Percentiles rank a stretch among this genome's conserved stretches.
These are phyloP conservation scores for Anisodus acutangulus DNA, from an alignment of 257 asterid genomes.

Conservation along the genomic window DNA sequence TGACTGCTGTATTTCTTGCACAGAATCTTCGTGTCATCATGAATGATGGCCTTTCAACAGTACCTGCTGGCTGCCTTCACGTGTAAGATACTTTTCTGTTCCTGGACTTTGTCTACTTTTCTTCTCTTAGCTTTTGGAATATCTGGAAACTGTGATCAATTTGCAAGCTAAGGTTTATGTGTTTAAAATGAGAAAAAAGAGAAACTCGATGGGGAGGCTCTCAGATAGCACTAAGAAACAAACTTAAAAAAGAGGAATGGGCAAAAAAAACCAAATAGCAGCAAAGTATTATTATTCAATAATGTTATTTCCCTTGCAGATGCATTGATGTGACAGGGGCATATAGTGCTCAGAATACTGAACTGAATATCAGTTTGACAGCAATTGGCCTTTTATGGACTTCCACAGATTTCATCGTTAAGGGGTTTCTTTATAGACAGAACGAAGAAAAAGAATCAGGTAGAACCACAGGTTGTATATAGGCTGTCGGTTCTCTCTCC, in stretches of 20 bases:
- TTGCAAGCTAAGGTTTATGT: not conserved
- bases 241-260: slow-evolving; percentile 10
- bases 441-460: slow-evolving; percentile 66
- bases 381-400: slow-evolving; percentile 96
- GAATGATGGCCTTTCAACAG: slow-evolving; percentile 94
- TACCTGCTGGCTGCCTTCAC: slow-evolving; percentile 83
- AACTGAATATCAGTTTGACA: slow-evolving; percentile 93
- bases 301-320: slow-evolving; percentile 51
- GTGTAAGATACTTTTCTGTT: slow-evolving; percentile 64
- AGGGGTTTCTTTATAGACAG: slow-evolving; percentile 58
- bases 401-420: slow-evolving; percentile 87
- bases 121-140: not conserved
- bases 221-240: not conserved
- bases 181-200: slow-evolving; percentile 17
- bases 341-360: slow-evolving; percentile 88
- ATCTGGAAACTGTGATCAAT: not conserved
- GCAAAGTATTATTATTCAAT: not conserved
- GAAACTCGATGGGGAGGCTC: not conserved
- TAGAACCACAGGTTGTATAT: slow-evolving; percentile 29
- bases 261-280: slow-evolving; percentile 13
- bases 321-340: slow-evolving; percentile 98
- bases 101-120: slow-evolving; percentile 18
- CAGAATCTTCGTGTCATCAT: slow-evolving; percentile 95
- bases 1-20: slow-evolving; percentile 41
- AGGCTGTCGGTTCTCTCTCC: slow-evolving; percentile 13